A percentile compares a stretch with the other conserved stretches of the same genome.
Evolutionary conservation across 1,284 basidiomycete genomes (phyloP).

Genomic region (Boletellus deceptivus): DNA sequence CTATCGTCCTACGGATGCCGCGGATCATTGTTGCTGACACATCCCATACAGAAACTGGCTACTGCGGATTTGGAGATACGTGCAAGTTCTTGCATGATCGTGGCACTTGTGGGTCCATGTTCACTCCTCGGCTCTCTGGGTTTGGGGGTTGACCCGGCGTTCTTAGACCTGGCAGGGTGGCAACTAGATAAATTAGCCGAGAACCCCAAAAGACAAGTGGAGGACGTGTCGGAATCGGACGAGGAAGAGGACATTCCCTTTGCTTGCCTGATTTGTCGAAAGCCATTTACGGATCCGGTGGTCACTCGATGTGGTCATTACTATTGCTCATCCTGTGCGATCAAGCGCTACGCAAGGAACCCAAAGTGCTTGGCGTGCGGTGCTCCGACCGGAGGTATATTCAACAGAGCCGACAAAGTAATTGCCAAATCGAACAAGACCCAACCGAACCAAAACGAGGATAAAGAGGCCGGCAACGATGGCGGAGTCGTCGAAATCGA

Average conservation of each 20-base stretch:
- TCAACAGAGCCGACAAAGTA: constrained; percentile 85
- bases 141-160: constrained; percentile 26
- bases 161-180: constrained; percentile 93
- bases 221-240: constrained; percentile 57
- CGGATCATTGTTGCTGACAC: constrained; percentile 21
- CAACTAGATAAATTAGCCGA: constrained; percentile 89
- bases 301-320: constrained; percentile 97
- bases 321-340: constrained; percentile 93
- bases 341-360: constrained; percentile 90
- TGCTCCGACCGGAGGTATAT: constrained; percentile 90
- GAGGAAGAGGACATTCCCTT: constrained; percentile 93
- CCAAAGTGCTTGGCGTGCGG: constrained; percentile 97
- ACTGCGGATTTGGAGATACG: constrained; percentile 98
- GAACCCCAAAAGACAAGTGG: constrained; percentile 58
- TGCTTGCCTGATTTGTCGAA: constrained; percentile 94
- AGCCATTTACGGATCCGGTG: constrained; percentile 92
- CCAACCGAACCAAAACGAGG: constrained; percentile 47
- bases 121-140: constrained; percentile 4
- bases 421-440: constrained; percentile 75
- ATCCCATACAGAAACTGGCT: constrained; percentile 80
- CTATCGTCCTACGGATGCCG: constrained; percentile 5
- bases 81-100: constrained; percentile 95
- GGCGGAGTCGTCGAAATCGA: constrained; percentile 56
- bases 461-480: constrained; percentile 41
- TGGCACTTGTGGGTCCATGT: constrained; percentile 66